A percentile compares a stretch with the other conserved stretches of the same genome.
phyloP scores from a whole-genome alignment of 345 rosid genomes.

The Eucalyptus pauciflora region DNA sequence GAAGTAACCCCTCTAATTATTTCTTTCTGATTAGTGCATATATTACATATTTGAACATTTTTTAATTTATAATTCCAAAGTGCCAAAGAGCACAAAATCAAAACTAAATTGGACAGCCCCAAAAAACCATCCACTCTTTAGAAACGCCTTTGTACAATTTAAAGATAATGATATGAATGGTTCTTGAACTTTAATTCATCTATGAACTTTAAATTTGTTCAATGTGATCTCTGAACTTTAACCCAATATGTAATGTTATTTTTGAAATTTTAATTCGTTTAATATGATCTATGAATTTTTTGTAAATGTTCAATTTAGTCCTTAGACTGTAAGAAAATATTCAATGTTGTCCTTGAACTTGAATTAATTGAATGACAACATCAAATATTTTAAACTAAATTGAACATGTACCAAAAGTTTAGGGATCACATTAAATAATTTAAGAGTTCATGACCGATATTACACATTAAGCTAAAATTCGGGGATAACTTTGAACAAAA shows the following conservation, averaged over 20 bases:
- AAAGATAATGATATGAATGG: not conserved
- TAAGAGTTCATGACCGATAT: not conserved
- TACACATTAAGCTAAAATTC: not conserved
- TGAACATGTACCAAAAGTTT: not conserved
- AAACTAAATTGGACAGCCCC: not conserved
- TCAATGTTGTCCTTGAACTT: not conserved
- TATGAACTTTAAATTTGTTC: no score
- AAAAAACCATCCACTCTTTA: not conserved
- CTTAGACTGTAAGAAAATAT: not conserved
- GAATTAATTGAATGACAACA: not conserved
- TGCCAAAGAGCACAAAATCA: not conserved
- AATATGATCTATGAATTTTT: not conserved
- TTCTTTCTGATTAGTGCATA: not conserved
- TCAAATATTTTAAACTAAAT: no score
- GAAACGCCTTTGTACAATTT: not conserved
- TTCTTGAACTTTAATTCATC: not conserved
- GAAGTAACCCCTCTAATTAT: not conserved
- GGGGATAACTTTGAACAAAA: no score
- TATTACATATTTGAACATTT: not conserved
- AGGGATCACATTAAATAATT: no score
- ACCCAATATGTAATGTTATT: rapidly evolving
- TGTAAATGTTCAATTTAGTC: not conserved
- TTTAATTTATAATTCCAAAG: not conserved
- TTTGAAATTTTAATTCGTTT: not conserved
- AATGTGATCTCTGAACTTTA: not conserved